Evolutionary conservation across 176 grass and related monocot genomes (phyloP).

Genomic region (Alopecurus myosuroides): DNA sequence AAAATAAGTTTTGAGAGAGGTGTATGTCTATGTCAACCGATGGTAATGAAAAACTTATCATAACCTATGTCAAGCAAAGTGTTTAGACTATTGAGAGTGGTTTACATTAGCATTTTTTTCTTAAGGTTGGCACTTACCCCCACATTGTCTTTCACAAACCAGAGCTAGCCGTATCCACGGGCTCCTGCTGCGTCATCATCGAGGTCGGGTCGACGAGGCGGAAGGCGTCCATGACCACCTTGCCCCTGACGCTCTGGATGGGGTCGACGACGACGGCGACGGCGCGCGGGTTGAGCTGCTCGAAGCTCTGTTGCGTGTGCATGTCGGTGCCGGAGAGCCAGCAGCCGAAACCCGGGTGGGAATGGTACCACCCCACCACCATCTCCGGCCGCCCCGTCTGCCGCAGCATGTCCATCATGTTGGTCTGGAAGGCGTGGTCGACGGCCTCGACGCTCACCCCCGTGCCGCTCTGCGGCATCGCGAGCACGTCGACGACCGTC

Average conservation of each 20-base stretch:
- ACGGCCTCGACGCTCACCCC: conserved; percentile 89
- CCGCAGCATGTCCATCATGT: conserved; percentile 99
- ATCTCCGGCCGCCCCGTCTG: conserved; percentile 65
- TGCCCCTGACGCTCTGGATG: conserved; percentile 73
- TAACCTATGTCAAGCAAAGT: too few relatives aligned
- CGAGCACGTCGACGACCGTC: conserved; percentile 85
- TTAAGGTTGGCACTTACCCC: too few relatives aligned
- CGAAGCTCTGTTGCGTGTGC: conserved; percentile 68
- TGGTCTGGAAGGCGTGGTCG: conserved; percentile 93
- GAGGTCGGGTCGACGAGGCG: conserved; percentile 31
- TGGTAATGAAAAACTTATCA: too few relatives aligned
- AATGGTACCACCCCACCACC: not conserved
- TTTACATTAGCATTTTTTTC: too few relatives aligned
- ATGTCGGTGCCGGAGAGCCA: conserved; percentile 74
- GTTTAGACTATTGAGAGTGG: too few relatives aligned
- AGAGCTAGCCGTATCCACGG: too few relatives aligned
- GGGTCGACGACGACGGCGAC: conserved; percentile 71
- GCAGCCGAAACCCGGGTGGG: conserved; percentile 48
- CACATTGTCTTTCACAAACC: too few relatives aligned
- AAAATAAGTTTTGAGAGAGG: too few relatives aligned
- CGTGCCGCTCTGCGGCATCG: conserved; percentile 97
- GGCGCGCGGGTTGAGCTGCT: conserved; percentile 59
- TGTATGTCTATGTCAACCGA: too few relatives aligned
- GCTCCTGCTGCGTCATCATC: conserved; percentile 53
- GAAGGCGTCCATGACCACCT: conserved; percentile 50